Conservation (phyloP, 169 alveolate genomes). For the Plasmodium gonderi region DNA sequence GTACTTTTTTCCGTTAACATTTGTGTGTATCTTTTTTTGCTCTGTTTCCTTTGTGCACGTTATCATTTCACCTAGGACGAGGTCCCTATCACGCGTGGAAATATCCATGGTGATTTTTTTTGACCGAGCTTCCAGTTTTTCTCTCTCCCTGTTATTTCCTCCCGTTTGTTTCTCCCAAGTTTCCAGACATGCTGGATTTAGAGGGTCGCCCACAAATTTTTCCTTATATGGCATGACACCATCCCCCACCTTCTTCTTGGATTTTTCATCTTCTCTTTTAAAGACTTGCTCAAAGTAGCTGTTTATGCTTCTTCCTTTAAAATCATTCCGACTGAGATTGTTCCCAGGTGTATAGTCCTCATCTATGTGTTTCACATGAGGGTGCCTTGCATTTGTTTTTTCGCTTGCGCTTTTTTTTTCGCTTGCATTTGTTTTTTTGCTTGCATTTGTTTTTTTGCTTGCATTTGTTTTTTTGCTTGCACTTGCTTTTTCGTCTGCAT, state of each 20-base stretch:
- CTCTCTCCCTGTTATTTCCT: neutral
- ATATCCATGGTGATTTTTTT: neutral
- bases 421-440: too few relatives aligned
- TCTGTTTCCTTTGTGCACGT: neutral
- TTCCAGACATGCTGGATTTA: neutral
- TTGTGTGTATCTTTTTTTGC: neutral
- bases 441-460: neutral
- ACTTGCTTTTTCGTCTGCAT: neutral
- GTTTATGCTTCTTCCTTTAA: neutral
- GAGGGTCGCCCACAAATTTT: neutral
- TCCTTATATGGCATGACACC: neutral
- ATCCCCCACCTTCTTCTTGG: neutral
- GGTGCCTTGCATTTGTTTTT: too few relatives aligned
- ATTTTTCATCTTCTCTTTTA: neutral
- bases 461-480: neutral
- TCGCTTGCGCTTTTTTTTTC: too few relatives aligned
- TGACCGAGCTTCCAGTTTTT: too few relatives aligned
- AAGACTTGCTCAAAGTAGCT: conserved; percentile 16
- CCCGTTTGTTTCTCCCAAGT: neutral
- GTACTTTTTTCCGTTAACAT: neutral
- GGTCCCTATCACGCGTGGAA: neutral
- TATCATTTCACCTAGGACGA: neutral
- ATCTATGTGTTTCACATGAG: too few relatives aligned
- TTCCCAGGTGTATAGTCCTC: neutral
- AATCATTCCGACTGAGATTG: neutral